phyloP scores from a whole-genome alignment of 2,329 filamentous ascomycete species.

The Diplodia sapinea region DNA sequence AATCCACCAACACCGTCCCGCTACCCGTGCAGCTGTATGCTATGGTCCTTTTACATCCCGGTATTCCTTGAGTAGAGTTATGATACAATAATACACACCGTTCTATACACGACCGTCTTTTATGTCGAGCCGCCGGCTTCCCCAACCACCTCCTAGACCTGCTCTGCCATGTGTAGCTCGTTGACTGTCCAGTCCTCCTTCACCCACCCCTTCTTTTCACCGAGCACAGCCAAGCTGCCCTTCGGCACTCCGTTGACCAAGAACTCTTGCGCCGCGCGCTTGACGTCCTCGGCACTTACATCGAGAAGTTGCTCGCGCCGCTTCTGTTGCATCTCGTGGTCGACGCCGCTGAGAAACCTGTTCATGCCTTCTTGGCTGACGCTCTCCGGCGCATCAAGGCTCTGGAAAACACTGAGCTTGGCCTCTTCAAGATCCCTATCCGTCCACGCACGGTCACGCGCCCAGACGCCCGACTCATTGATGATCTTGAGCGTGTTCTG shows the following conservation, averaged over 20 bases:
- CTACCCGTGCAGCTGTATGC: conserved; percentile 1
- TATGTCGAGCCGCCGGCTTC: conserved; percentile 21
- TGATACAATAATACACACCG: conserved; percentile 29
- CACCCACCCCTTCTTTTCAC: conserved; percentile 81
- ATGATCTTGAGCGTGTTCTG: conserved; percentile 86
- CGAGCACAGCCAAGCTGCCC: conserved; percentile 72
- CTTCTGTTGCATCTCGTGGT: conserved; percentile 85
- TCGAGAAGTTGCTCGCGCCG: conserved; percentile 85
- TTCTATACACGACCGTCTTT: conserved; percentile 1
- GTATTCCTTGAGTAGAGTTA: conserved; percentile 30
- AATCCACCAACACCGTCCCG: conserved; percentile 6
- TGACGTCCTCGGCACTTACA: conserved; percentile 80
- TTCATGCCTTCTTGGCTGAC: conserved; percentile 89
- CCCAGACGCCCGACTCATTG: conserved; percentile 81
- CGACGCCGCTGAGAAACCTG: conserved; percentile 82
- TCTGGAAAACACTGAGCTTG: conserved; percentile 93
- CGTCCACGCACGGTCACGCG: conserved; percentile 79
- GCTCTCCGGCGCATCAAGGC: conserved; percentile 83
- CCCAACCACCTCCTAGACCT: conserved; percentile 33
- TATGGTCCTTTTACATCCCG: conserved; percentile 20
- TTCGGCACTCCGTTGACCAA: conserved; percentile 71
- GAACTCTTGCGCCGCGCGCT: conserved; percentile 79
- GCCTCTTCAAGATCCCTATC: conserved; percentile 90
- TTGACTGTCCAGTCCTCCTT: conserved; percentile 73
- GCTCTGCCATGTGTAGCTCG: conserved; percentile 68